Conservation (phyloP, 2,329 filamentous ascomycete genomes). For the Exophiala viscosa region DNA sequence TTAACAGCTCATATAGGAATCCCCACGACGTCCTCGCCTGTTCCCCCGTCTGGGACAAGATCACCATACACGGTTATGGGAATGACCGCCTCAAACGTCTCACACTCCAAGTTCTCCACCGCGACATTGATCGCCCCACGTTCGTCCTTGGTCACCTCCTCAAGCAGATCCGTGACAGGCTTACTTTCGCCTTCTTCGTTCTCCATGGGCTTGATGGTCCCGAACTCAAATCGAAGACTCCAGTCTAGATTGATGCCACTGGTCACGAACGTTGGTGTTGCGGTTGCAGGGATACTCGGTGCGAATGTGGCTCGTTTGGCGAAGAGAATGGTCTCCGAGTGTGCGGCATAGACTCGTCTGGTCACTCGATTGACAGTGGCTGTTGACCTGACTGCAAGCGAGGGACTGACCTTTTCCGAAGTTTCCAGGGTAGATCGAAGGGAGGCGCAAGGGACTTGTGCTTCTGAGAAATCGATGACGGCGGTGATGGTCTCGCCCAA, state of each 20-base stretch:
- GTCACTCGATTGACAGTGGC: constrained; percentile 85
- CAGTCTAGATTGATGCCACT: constrained; percentile 83
- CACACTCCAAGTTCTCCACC: constrained; percentile 72
- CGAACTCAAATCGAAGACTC: constrained; percentile 88
- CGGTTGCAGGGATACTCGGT: constrained; percentile 75
- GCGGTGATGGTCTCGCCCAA: constrained; percentile 83
- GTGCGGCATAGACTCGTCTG: constrained; percentile 71
- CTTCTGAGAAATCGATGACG: constrained; percentile 75
- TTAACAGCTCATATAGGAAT: constrained; percentile 28
- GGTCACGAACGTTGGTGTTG: constrained; percentile 88
- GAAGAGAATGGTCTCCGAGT: constrained; percentile 79
- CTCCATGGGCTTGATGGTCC: constrained; percentile 60
- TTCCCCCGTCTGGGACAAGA: constrained; percentile 41
- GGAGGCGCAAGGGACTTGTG: constrained; percentile 78
- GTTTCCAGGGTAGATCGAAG: constrained; percentile 82
- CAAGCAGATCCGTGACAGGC: constrained; percentile 59
- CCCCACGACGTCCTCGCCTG: constrained; percentile 26
- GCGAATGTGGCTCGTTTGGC: constrained; percentile 74
- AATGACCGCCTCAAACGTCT: constrained; percentile 87
- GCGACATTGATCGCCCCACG: constrained; percentile 73
- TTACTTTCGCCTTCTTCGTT: constrained; percentile 31
- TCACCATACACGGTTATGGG: constrained; percentile 74
- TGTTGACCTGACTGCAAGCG: constrained; percentile 77
- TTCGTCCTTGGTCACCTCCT: constrained; percentile 75
- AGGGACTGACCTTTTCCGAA: constrained; percentile 73